Evolutionary conservation across 2,329 filamentous ascomycete species (phyloP).

Genomic region (Pyrenophora tritici-repentis): DNA sequence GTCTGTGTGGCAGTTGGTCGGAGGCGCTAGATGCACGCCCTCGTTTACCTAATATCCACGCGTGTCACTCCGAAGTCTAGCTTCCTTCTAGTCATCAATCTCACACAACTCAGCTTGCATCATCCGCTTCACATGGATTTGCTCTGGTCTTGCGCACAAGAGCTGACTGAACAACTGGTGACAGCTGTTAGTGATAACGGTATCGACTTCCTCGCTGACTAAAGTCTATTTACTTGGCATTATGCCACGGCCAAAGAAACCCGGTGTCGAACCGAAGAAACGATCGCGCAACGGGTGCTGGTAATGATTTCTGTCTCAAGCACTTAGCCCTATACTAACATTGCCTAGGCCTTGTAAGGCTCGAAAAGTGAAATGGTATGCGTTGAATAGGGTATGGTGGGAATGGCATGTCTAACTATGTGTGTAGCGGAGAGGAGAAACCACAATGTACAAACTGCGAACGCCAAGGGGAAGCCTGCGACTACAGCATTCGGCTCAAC

Average conservation of each 20-base stretch:
- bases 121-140: slow-evolving; percentile 5
- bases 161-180: slow-evolving; percentile 1
- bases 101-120: slow-evolving; percentile 7
- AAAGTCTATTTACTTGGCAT: not conserved
- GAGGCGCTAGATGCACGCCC: no score
- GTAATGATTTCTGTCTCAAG: slow-evolving; percentile 46
- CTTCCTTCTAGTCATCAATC: not conserved
- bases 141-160: not conserved
- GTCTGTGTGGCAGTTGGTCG: no score
- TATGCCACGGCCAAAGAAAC: slow-evolving; percentile 71
- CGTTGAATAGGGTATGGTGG: not conserved
- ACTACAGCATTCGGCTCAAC: slow-evolving; percentile 80
- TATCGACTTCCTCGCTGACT: not conserved
- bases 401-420: slow-evolving; percentile 20
- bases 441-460: slow-evolving; percentile 75
- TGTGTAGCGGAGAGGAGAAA: slow-evolving; percentile 69
- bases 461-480: slow-evolving; percentile 72
- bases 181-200: not conserved
- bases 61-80: no score
- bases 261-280: slow-evolving; percentile 68
- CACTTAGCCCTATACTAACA: not conserved
- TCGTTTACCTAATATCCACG: no score
- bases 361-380: slow-evolving; percentile 75
- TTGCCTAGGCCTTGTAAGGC: slow-evolving; percentile 73
- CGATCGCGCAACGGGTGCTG: slow-evolving; percentile 72